Evolutionary conservation across 2,329 filamentous ascomycete species (phyloP), one percentile per base, ranked within the genome.

Genomic region (Aspergillus sojae): DNA sequence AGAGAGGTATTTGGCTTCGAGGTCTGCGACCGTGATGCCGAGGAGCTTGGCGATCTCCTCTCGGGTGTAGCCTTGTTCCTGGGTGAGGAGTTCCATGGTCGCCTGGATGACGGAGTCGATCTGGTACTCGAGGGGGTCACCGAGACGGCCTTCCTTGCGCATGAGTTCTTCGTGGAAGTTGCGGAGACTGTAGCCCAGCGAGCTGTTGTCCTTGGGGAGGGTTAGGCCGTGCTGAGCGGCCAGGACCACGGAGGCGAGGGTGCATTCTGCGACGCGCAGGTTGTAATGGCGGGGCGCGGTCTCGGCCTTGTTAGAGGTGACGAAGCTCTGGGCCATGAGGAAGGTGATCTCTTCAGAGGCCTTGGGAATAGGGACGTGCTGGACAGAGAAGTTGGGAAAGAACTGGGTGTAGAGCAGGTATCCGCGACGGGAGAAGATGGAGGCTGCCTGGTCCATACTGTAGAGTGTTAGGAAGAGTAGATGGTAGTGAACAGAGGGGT

Each of bases 371-470:
- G 89, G 86, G 65, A 98, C 89, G 53, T 94, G 90, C 60, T 88
- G 86, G 36, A 91, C 93, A 28, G 86, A 84, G 58, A 99, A 89
- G 21, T 82, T 84, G 3, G 95, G 95, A 67, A 88, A 88, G 81
- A 99, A 99, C 11, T 90, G 91, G 64, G 97, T 94, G 75, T 96
- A 94, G 50, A 97, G 87, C 11, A 95, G 93, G 45, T 91, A 92
- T 57, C 92, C 94, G 68, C 89, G 89, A 72, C 92, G 86, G 0
- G 93, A 94, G 79, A 99, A 95, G 67, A 99, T 94, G 0, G 94
- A 98, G 39, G 95, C 95, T 16, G 93, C 90, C 81, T 99, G 95
- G 75, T 99, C 95, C 95, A 99, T 98, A 61, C 94, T 93, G 66
- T 23, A 9, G 36, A 52, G 53, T n/a, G 23, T 28, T 23, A 34